These are phyloP conservation scores for Microsporum ferrugineum DNA, from an alignment of 2,329 filamentous ascomycete species.

Conservation along the genomic window DNA sequence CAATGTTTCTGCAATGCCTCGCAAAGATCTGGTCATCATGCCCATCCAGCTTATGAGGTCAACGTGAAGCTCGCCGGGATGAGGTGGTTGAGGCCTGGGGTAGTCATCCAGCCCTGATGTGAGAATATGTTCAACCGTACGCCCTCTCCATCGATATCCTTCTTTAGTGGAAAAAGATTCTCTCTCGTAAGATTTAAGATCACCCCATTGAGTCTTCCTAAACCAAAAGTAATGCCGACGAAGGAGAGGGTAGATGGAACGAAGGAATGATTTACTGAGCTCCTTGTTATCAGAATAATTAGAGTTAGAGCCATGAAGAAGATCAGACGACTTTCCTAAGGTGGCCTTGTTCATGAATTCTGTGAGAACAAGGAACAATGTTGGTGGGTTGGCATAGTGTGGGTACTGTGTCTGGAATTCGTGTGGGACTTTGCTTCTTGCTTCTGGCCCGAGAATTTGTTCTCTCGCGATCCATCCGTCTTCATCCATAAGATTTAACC, in stretches of 20 bases:
- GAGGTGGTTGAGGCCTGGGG: conserved; percentile 81
- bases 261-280: conserved; percentile 59
- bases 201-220: conserved; percentile 77
- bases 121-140: conserved; percentile 73
- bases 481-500: conserved; percentile 92
- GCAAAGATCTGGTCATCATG: conserved; percentile 82
- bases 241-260: conserved; percentile 71
- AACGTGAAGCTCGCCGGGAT: conserved; percentile 88
- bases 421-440: conserved; percentile 80
- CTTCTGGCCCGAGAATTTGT: conserved; percentile 85
- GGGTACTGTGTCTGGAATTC: conserved; percentile 96
- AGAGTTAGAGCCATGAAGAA: conserved; percentile 40
- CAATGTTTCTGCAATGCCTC: conserved; percentile 66
- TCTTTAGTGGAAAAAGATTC: conserved; percentile 81
- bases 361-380: conserved; percentile 80
- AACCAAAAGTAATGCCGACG: conserved; percentile 92
- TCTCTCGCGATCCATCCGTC: conserved; percentile 97
- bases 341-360: conserved; percentile 69
- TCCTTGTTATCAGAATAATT: conserved; percentile 57
- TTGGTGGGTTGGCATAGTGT: conserved; percentile 94
- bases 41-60: conserved; percentile 95
- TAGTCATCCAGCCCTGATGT: conserved; percentile 96
- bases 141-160: conserved; percentile 88
- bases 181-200: conserved; percentile 83
- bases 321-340: conserved; percentile 26